Evolutionary conservation across 164 flowering plant genomes (phyloP), one percentile per base, ranked within the genome.

Genomic region (Kalanchoe fedtschenkoi): DNA sequence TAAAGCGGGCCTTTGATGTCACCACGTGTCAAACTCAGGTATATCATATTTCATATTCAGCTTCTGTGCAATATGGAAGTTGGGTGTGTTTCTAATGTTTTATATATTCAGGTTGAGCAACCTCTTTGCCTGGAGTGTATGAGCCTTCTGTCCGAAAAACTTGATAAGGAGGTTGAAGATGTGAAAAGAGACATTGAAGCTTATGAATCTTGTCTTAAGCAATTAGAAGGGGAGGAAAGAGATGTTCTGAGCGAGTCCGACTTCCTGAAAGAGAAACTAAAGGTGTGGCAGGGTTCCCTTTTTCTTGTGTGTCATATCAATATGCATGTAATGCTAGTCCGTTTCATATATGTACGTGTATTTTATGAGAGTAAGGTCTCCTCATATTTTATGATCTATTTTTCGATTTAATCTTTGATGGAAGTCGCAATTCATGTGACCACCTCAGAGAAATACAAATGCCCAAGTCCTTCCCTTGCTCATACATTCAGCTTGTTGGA

Each of bases 131-230:
- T 95, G 55, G 99, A 90, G 62, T 95, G 99, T 74, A 90, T 95
- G 99, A 78, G 95, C 42, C 80, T 87, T 34, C 64, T 90, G 71
- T 95, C 97, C 42, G 96, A 85, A 72, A 95, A 95, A 68, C 89
- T 95, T 66, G 99, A 95, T 68, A 90, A 91, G 74, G 99, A 95
- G 78, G 95, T 90, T 68, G 99, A 90, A 76, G 97, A 95, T 82
- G 89, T 82, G 66, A 86, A 80, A 69, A 86, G 86, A 75, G 98
- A 92, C 78, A 81, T 88, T 44, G 78, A 88, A 78, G 95, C 95
- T 6, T 95, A 95, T 82, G 99, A 95, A 79, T 88, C 91, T 58
- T 88, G 93, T 69, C 83, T 95, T 69, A 85, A 83, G 53, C 81
- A 84, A 29, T 74, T 95, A 76, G 97, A 90, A 72, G 86, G 83